A percentile compares a stretch with the other conserved stretches of the same genome.
Conservation (phyloP, 129 eudicot genomes). For the Tagetes patula region DNA sequence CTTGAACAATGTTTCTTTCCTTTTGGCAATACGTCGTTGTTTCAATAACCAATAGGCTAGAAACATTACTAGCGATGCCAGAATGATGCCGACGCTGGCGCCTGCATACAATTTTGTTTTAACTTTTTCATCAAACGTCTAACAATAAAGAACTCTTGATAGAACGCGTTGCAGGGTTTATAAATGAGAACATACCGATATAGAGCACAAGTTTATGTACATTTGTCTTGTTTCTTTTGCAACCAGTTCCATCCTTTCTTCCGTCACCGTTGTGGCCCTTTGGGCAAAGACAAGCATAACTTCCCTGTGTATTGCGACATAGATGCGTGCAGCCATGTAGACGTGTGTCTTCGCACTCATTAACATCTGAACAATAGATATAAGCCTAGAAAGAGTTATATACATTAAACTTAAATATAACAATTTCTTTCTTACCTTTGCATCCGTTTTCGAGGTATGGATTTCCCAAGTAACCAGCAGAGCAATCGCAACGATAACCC, state of each 20-base stretch:
- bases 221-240: not conserved
- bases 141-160: too few species aligned
- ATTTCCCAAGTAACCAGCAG: not conserved
- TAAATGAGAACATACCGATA: not conserved
- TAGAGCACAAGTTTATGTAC: not conserved
- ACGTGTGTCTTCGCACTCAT: constrained; percentile 19
- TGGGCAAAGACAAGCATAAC: constrained; percentile 30
- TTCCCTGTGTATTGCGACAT: constrained; percentile 17
- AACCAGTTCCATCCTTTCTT: constrained; percentile 20
- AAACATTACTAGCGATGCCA: constrained; percentile 1
- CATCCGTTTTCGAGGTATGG: not conserved
- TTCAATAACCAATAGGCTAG: constrained; percentile 16
- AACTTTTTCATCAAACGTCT: too few species aligned
- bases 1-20: constrained; percentile 27
- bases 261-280: constrained; percentile 21
- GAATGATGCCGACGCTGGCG: too few species aligned
- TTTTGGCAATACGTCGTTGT: not conserved
- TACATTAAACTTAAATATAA: not conserved
- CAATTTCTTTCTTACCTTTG: not conserved
- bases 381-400: not conserved
- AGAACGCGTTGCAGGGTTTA: too few species aligned
- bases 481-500: not conserved
- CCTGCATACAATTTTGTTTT: too few species aligned
- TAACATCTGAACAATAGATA: constrained; percentile 18
- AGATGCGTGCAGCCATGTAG: constrained; percentile 23